phyloP scores from a whole-genome alignment of 306 rosid genomes.

The Morella rubra region DNA sequence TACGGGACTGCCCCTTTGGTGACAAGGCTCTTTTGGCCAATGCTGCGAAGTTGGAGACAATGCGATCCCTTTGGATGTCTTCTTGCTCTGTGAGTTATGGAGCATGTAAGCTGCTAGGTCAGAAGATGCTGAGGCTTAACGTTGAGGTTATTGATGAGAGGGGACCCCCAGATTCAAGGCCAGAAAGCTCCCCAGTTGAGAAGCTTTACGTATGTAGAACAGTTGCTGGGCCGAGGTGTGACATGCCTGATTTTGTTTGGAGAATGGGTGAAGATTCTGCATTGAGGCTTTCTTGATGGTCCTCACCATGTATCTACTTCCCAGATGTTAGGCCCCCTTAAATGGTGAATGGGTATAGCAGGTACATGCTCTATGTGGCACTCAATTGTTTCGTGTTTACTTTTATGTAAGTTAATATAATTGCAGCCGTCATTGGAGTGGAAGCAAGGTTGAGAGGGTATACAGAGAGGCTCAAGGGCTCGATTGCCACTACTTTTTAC shows the following conservation, averaged over 20 bases:
- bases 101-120: conserved; percentile 94
- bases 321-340: conserved; percentile 11
- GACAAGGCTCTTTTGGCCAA: conserved; percentile 97
- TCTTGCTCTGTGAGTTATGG: conserved; percentile 88
- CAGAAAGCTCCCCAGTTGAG: conserved; percentile 79
- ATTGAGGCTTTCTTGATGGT: conserved; percentile 45
- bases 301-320: conserved; percentile 1
- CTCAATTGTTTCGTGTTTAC: conserved; percentile 27
- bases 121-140: conserved; percentile 80
- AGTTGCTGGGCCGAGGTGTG: conserved; percentile 74
- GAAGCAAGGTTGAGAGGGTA: conserved; percentile 45
- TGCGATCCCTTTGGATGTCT: conserved; percentile 99
- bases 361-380: conserved; percentile 49
- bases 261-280: conserved; percentile 66
- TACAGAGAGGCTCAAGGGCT: conserved; percentile 55
- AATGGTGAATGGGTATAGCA: conserved; percentile 29
- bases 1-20: conserved; percentile 98
- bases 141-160: conserved; percentile 97
- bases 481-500: conserved; percentile 69
- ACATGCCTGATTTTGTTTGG: conserved; percentile 88
- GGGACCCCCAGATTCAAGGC: conserved; percentile 76
- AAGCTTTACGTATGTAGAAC: conserved; percentile 84
- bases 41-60: conserved; percentile 99
- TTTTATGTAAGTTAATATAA: conserved; percentile 38
- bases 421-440: conserved; percentile 52